phyloP scores from a whole-genome alignment of 2,329 filamentous ascomycete species.

The Chaetomium strumarium region DNA sequence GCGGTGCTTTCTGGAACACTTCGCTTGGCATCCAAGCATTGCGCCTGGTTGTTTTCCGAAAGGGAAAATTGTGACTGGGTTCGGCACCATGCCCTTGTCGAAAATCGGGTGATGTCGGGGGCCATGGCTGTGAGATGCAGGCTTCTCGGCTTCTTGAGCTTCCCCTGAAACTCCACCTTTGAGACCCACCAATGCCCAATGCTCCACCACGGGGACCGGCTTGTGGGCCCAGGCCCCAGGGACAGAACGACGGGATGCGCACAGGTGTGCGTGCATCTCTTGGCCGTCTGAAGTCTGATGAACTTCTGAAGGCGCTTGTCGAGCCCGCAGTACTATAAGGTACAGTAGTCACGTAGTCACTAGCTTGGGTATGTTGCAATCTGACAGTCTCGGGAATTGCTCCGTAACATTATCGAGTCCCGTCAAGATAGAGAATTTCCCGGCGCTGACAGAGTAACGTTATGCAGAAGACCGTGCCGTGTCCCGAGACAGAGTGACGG shows the following conservation, averaged over 20 bases:
- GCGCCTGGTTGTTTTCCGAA: constrained; percentile 6
- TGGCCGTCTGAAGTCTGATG: background rate
- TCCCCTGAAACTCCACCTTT: constrained; percentile 20
- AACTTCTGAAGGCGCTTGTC: background rate
- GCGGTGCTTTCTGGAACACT: constrained; percentile 14
- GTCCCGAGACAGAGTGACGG: constrained; percentile 6
- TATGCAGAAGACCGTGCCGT: constrained; percentile 2
- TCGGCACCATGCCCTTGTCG: constrained; percentile 8
- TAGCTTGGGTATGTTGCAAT: background rate
- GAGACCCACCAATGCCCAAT: constrained; percentile 12
- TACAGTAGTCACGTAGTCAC: no score
- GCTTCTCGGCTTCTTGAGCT: constrained; percentile 17
- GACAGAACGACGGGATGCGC: background rate
- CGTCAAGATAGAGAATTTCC: constrained; percentile 5
- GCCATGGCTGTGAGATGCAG: constrained; percentile 13
- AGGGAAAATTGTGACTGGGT: background rate
- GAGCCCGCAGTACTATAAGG: background rate
- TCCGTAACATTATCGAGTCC: background rate
- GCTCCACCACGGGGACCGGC: constrained; percentile 1
- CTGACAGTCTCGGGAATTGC: background rate
- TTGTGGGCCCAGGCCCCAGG: background rate
- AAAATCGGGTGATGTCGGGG: constrained; percentile 20
- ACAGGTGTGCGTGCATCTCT: background rate
- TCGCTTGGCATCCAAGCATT: constrained; percentile 5
- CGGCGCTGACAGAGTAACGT: background rate